Evolutionary conservation across 2,329 filamentous ascomycete species (phyloP), one percentile per base, ranked within the genome.

Genomic region (Alternaria metachromatica): DNA sequence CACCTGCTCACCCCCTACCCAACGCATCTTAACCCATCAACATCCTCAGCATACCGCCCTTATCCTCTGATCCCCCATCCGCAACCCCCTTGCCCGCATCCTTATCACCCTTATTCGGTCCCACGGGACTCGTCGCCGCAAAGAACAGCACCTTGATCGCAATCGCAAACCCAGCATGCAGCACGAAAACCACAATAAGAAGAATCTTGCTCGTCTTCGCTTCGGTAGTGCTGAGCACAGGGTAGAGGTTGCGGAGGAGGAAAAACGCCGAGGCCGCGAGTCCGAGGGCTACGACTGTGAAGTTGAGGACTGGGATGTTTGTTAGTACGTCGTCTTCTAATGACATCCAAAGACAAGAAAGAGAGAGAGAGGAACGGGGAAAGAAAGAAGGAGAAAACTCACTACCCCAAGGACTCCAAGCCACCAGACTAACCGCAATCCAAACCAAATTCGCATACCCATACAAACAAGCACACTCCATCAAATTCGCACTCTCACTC

Each of bases 71-170:
- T 0, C 49, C 49, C 20, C 49, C 49, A 41, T 53, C 49, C 11
- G 49, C 49, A 11, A 53, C 49, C 13, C 49, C 49, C 15, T 53
- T 53, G 7, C 70, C 73, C 28, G 67, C 67, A 18, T 57, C 69
- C 43, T 71, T 67, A 9, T 68, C 58, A 18, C 60, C 70, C 58
- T 75, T 74, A 7, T 73, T 71, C 21, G 76, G 71, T 3, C 75
- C 75, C 3, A 78, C 72, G 2, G 78, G 78, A 50, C 78, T 80
- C 11, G 75, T 86, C 64, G 83, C 87, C 71, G 94, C 94, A 82
- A 99, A 99, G 87, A 98, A 98, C 26, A 98, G 83, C 63, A 97
- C 90, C 86, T 98, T 98, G 82, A 99, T 98, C 5, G 95, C 92
- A 73, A 98, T 88, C 2, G 95, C 89, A 70, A 99, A 85, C n/a